phyloP scores from a whole-genome alignment of 371 early-diverging fungal species.

The Nematocida ironsii region DNA sequence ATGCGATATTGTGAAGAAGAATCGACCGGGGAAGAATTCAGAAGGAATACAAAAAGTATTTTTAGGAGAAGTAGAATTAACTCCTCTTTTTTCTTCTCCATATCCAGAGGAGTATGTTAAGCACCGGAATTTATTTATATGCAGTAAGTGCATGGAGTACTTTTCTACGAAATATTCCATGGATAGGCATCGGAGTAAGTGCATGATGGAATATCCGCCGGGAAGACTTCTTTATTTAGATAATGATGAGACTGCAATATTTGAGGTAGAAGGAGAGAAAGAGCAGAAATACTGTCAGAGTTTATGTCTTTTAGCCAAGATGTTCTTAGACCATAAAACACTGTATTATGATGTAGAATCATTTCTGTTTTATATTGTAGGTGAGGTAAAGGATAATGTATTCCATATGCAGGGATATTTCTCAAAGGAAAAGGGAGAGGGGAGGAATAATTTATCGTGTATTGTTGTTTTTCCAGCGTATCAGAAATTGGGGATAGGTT shows the following conservation, averaged over 20 bases:
- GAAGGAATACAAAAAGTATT: conserved; percentile 36
- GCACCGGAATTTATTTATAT: conserved; percentile 41
- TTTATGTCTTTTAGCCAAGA: conserved; percentile 62
- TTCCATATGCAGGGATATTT: conserved; percentile 66
- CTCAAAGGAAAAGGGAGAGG: conserved; percentile 60
- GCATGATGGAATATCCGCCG: conserved; percentile 33
- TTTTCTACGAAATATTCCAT: conserved; percentile 31
- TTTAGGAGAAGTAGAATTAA: conserved; percentile 46
- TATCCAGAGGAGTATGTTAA: conserved; percentile 43
- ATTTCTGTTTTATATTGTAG: conserved; percentile 66
- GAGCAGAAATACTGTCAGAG: conserved; percentile 57
- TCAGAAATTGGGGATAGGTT: conserved; percentile 61
- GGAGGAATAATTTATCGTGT: conserved; percentile 65
- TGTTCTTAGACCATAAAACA: conserved; percentile 67
- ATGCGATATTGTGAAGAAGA: conserved; percentile 15
- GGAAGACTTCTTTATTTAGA: conserved; percentile 54
- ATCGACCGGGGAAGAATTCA: background rate
- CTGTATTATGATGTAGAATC: conserved; percentile 65
- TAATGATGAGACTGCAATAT: conserved; percentile 27
- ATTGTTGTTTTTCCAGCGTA: conserved; percentile 66
- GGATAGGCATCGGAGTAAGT: conserved; percentile 59
- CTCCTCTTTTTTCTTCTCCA: conserved; percentile 37
- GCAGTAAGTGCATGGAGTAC: conserved; percentile 54
- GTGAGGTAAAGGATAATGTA: conserved; percentile 23
- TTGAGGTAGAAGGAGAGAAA: conserved; percentile 58